phyloP scores from a whole-genome alignment of 2,329 filamentous ascomycete species.

The Periconia sp. region DNA sequence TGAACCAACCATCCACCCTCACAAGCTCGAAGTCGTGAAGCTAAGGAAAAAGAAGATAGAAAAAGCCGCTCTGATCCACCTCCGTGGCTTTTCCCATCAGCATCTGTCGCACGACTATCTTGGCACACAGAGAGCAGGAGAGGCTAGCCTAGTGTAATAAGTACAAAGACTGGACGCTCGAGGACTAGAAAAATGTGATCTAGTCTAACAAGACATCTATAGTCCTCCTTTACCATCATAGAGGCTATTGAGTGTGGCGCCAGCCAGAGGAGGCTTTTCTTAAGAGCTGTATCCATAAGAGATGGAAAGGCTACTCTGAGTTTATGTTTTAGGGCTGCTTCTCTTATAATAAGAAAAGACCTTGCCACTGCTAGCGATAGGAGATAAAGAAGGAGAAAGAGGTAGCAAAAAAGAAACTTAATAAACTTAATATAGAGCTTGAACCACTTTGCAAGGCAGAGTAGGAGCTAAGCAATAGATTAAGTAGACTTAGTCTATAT shows the following conservation, averaged over 20 bases:
- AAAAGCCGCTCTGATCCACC: no score
- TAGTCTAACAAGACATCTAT: slow-evolving; percentile 13
- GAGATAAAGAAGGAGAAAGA: not conserved
- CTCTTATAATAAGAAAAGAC: slow-evolving; percentile 7
- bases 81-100: no score
- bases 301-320: slow-evolving; percentile 15
- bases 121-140: slow-evolving; percentile 2
- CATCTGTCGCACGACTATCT: no score
- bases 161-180: slow-evolving; percentile 7
- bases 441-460: not conserved
- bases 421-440: not conserved
- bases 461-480: not conserved
- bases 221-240: slow-evolving; percentile 5
- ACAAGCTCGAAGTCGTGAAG: no score
- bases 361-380: slow-evolving; percentile 8
- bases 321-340: slow-evolving; percentile 11
- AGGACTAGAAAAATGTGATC: slow-evolving; percentile 20
- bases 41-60: no score
- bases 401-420: not conserved
- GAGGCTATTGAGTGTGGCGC: slow-evolving; percentile 12
- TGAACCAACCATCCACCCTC: no score
- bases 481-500: not conserved
- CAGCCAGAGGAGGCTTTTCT: slow-evolving; percentile 11
- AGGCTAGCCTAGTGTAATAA: slow-evolving; percentile 4
- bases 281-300: slow-evolving; percentile 11